These are phyloP conservation scores for Elsinoe necatrix DNA, from an alignment of 2,329 filamentous ascomycete species.

Conservation along the genomic window DNA sequence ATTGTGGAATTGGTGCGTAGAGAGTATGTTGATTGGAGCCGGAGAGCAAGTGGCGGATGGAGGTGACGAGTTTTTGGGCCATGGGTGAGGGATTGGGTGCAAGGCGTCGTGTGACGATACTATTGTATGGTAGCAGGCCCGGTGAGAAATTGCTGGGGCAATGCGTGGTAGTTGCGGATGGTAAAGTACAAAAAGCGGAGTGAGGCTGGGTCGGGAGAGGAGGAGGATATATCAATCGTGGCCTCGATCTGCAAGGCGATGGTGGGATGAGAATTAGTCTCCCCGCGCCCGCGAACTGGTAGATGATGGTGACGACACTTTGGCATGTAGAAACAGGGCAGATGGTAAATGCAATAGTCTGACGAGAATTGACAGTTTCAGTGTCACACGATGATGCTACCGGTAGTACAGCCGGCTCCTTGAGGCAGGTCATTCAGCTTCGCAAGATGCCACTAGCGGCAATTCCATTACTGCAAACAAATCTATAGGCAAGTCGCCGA, in stretches of 20 bases:
- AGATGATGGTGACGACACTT: neutral
- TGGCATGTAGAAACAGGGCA: neutral
- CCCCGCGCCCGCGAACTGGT: conserved; percentile 7
- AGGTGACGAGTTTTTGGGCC: conserved; percentile 5
- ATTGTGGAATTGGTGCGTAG: conserved; percentile 4
- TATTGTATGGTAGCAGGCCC: no score
- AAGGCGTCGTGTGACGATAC: neutral
- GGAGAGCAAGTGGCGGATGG: neutral
- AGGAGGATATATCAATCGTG: neutral
- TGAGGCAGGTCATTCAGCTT: neutral
- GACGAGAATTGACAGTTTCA: neutral
- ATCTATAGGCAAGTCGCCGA: neutral
- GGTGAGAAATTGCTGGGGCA: no score
- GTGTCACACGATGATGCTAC: conserved; percentile 7
- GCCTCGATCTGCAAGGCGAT: conserved; percentile 1
- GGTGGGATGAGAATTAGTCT: neutral
- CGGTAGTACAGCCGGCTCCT: neutral
- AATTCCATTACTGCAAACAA: neutral
- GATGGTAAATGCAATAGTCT: neutral
- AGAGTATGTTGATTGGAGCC: neutral
- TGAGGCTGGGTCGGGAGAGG: neutral
- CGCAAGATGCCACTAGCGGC: neutral
- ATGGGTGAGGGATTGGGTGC: neutral
- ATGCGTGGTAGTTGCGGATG: neutral
- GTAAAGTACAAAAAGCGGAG: neutral